Base-by-base conservation (phyloP, 108 stramenopile genomes). In the Skeletonema tropicum region DNA sequence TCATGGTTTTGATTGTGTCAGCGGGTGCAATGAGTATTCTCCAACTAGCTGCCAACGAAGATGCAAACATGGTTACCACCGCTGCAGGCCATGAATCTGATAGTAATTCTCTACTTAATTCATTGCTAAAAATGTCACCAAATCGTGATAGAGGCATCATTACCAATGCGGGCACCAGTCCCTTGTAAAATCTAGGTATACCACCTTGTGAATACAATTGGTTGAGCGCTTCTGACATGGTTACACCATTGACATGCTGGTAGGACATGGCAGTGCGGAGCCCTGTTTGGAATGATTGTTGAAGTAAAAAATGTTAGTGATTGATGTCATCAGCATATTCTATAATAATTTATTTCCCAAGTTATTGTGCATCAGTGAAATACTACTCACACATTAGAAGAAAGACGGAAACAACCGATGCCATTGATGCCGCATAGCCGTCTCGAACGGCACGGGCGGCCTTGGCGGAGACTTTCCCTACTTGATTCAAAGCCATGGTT, bases 241-340 rank as follows among this genome's bases (percentile, higher is more conserved):
- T 71, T 1, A 83, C 85, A n/a, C 97, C 95, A 68, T 96, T 88
- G 29, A 91, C 89, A 76, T 94, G 95, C 74, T 97, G 95, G 71
- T 97, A 96, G 64, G 82, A 83, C 74, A 92, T 85, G 63, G 90
- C 74, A 1, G 97, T 97, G 26, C 97, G 89, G 33, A 96, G 84
- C 97, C 97, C 52, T 55, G 52, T 55, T 21, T 55, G 0, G 52
- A 55, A 55, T 35, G 33, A 55, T 3, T 55, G 17, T 55, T 55
- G 23, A 1, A n/a, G 6, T 4, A 2, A 45, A 14, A 10, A 4
- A 15, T 45, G 42, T 45, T 45, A 45, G 26, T 29, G 15, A 45
- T 45, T n/a, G 42, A 3, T 14, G 15, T 45, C 15, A 45, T n/a
- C 42, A 15, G 15, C 42, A 45, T 45, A 4, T 14, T 38, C 2